Percentiles rank a stretch among this genome's conserved stretches.
phyloP scores from a whole-genome alignment of 331 rosid genomes.

The Quercus tomentella region DNA sequence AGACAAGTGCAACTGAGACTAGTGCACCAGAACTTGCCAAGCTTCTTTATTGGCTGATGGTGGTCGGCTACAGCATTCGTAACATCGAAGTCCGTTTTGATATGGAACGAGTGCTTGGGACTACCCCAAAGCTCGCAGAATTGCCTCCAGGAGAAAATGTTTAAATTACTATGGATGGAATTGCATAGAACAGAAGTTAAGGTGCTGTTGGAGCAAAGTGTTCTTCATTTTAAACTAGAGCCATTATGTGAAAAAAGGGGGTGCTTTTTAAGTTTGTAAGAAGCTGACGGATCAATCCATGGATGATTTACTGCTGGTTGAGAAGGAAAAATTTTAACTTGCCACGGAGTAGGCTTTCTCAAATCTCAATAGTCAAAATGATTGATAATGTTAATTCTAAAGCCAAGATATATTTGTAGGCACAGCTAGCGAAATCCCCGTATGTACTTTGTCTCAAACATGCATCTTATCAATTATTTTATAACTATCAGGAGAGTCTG shows the following conservation, averaged over 20 bases:
- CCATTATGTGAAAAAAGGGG: too few relatives aligned
- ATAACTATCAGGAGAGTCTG: too few relatives aligned
- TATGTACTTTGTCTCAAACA: background rate
- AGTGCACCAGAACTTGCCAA: conserved; percentile 85
- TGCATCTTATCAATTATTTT: too few relatives aligned
- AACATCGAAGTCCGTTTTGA: conserved; percentile 94
- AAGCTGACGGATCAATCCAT: conserved; percentile 2
- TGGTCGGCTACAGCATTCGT: conserved; percentile 93
- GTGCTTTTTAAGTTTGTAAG: too few relatives aligned
- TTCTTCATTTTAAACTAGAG: conserved; percentile 4
- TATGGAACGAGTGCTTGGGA: conserved; percentile 95
- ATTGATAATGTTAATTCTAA: background rate
- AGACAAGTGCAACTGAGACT: conserved; percentile 76
- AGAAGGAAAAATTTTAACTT: background rate
- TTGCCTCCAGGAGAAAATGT: conserved; percentile 88
- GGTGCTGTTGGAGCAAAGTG: conserved; percentile 3
- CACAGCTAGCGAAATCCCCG: background rate
- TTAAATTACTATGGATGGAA: conserved; percentile 16
- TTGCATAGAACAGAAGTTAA: background rate
- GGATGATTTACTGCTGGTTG: conserved; percentile 7
- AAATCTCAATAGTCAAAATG: background rate
- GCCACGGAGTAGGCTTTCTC: background rate
- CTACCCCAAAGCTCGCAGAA: conserved; percentile 80
- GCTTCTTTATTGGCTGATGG: conserved; percentile 94
- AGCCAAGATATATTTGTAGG: background rate